phyloP scores from a whole-genome alignment of 1,284 basidiomycete species.

The Apiotrichum laibachii region DNA sequence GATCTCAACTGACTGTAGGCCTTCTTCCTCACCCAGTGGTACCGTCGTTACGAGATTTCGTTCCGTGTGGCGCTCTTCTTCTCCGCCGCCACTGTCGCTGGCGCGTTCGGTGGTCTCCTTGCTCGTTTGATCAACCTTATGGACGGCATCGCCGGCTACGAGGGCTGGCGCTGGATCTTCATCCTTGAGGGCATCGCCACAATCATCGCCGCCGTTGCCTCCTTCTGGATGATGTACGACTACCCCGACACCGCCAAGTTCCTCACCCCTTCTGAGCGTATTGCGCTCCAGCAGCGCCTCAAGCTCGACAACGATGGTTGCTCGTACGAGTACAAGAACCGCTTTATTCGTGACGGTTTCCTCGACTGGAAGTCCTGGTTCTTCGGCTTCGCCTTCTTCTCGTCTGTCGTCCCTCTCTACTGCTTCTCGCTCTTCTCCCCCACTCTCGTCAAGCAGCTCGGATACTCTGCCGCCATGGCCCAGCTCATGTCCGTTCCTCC shows the following conservation, averaged over 20 bases:
- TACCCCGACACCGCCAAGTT: constrained; percentile 77
- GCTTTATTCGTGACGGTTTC: constrained; percentile 29
- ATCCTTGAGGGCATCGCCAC: constrained; percentile 72
- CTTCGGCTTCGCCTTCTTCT: constrained; percentile 32
- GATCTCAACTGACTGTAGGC: not conserved
- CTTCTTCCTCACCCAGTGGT: constrained; percentile 43
- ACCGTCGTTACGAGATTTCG: constrained; percentile 39
- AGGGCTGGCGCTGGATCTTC: constrained; percentile 63
- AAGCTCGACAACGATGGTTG: constrained; percentile 33
- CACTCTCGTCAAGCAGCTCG: constrained; percentile 46
- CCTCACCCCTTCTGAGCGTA: constrained; percentile 65
- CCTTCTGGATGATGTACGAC: constrained; percentile 74
- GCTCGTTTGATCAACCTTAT: constrained; percentile 48
- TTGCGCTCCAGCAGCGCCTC: constrained; percentile 26
- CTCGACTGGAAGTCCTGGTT: constrained; percentile 42
- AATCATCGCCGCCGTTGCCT: constrained; percentile 61
- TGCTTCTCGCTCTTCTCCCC: constrained; percentile 60
- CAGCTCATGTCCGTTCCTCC: constrained; percentile 56
- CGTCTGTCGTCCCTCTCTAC: constrained; percentile 58
- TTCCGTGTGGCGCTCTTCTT: constrained; percentile 45
- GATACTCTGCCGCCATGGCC: constrained; percentile 66
- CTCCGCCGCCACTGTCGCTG: constrained; percentile 45
- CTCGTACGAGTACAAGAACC: constrained; percentile 33
- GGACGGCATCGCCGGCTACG: constrained; percentile 43
- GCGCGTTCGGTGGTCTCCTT: constrained; percentile 50